Percentiles rank a stretch among this genome's conserved stretches.
phyloP scores from a whole-genome alignment of 2,329 filamentous ascomycete genomes.

The Huntiella bhutanensis region DNA sequence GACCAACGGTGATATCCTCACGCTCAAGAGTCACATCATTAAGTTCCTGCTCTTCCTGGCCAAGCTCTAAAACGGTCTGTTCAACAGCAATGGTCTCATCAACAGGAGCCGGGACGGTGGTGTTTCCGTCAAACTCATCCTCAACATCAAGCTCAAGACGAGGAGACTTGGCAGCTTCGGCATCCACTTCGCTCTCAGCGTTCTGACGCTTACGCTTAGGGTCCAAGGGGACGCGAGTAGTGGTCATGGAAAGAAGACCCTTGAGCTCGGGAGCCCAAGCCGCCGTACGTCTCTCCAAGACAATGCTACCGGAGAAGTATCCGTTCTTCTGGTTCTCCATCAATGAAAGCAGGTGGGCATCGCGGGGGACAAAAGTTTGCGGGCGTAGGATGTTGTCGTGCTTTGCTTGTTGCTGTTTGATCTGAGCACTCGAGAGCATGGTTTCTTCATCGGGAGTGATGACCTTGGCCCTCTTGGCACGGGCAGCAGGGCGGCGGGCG shows the following conservation, averaged over 20 bases:
- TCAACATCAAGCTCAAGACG: constrained; percentile 51
- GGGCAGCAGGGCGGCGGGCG: constrained; percentile 50
- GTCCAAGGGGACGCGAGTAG: constrained; percentile 56
- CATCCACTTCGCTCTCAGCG: constrained; percentile 62
- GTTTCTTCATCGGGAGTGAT: constrained; percentile 68
- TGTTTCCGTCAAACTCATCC: constrained; percentile 27
- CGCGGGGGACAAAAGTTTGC: constrained; percentile 65
- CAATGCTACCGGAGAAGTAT: constrained; percentile 71
- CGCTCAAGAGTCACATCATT: constrained; percentile 29
- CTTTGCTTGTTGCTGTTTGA: constrained; percentile 73
- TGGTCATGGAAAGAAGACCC: constrained; percentile 75
- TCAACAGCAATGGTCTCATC: constrained; percentile 37
- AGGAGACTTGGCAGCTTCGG: constrained; percentile 49
- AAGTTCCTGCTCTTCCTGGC: constrained; percentile 33
- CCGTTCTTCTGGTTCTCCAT: constrained; percentile 86
- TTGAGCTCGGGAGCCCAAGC: constrained; percentile 85
- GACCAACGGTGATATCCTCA: constrained; percentile 25
- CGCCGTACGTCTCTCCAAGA: constrained; percentile 59
- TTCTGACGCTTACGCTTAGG: constrained; percentile 89
- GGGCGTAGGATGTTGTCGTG: constrained; percentile 72
- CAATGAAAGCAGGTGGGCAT: constrained; percentile 69
- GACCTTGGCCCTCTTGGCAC: constrained; percentile 58
- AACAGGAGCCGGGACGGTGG: constrained; percentile 19
- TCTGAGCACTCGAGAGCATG: constrained; percentile 54
- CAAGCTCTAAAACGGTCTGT: constrained; percentile 45